Percentiles rank a stretch among this genome's conserved stretches.
These are phyloP conservation scores for Elongisporangium prolatum DNA, from an alignment of 352 stramenopile species.

Conservation along the genomic window DNA sequence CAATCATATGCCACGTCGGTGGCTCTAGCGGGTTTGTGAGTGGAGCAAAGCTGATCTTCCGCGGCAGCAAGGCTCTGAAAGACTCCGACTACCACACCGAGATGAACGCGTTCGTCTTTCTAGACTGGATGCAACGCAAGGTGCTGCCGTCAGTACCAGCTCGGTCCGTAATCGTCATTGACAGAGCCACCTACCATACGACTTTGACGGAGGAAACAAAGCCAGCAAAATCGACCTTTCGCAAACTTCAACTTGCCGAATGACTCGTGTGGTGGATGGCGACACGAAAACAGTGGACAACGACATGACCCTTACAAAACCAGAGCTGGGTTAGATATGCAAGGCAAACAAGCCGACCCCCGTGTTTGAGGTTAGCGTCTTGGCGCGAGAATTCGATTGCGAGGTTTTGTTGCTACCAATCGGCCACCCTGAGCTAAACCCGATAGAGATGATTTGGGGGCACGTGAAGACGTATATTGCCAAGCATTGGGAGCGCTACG, in stretches of 20 bases:
- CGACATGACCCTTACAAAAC: slow-evolving; percentile 1
- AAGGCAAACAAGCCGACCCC: slow-evolving; percentile 9
- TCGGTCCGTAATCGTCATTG: slow-evolving; percentile 17
- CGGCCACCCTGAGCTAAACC: too few species aligned
- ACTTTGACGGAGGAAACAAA: slow-evolving; percentile 11
- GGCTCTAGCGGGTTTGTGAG: slow-evolving; percentile 11
- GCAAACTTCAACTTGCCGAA: slow-evolving; percentile 8
- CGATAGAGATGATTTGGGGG: too few species aligned
- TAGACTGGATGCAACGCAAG: slow-evolving; percentile 16
- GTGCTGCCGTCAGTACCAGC: slow-evolving; percentile 4
- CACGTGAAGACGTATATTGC: too few species aligned
- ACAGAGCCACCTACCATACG: slow-evolving; percentile 15
- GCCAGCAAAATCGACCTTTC: slow-evolving; percentile 3
- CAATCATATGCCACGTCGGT: slow-evolving; percentile 19
- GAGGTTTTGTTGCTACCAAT: too few species aligned
- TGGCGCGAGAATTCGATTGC: too few species aligned
- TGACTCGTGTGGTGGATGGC: slow-evolving; percentile 5
- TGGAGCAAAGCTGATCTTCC: slow-evolving; percentile 17
- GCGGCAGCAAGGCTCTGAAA: slow-evolving; percentile 17
- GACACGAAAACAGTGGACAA: background rate
- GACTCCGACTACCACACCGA: slow-evolving; percentile 25
- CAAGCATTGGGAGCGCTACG: too few species aligned
- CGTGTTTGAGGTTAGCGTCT: background rate
- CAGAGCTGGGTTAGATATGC: slow-evolving; percentile 4
- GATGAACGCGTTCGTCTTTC: slow-evolving; percentile 18